Percentiles rank a stretch among this genome's conserved stretches.
Evolutionary conservation across 192 early-diverging fungal species (phyloP).

Genomic region (Backusella circina): DNA sequence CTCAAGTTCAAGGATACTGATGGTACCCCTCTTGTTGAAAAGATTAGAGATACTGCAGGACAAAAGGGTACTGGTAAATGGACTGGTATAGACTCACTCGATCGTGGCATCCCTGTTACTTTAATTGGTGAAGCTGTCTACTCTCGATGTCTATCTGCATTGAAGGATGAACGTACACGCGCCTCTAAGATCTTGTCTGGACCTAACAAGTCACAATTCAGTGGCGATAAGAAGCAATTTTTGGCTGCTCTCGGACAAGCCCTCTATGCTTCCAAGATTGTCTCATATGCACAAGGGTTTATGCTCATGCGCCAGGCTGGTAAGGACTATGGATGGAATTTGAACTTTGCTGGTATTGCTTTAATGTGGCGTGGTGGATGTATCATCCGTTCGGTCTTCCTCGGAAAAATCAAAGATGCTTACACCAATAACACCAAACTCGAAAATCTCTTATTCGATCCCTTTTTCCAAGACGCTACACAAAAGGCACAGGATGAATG

Average conservation of each 20-base stretch:
- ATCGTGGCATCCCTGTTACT: constrained; percentile 94
- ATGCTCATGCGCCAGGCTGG: constrained; percentile 97
- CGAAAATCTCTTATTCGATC: constrained; percentile 89
- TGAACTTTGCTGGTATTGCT: constrained; percentile 97
- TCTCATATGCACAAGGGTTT: constrained; percentile 98
- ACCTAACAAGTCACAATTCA: constrained; percentile 58
- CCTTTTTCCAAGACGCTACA: constrained; percentile 93
- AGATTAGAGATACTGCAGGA: constrained; percentile 94
- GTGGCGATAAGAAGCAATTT: constrained; percentile 86
- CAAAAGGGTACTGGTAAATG: constrained; percentile 99
- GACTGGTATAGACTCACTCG: constrained; percentile 94
- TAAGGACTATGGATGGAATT: constrained; percentile 86
- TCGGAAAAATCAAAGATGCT: constrained; percentile 95
- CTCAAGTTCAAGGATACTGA: constrained; percentile 90
- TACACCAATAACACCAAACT: constrained; percentile 84
- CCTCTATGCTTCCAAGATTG: constrained; percentile 97
- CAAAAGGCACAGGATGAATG: constrained; percentile 79
- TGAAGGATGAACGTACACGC: constrained; percentile 92
- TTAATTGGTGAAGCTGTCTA: constrained; percentile 98
- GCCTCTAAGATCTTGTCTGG: constrained; percentile 85
- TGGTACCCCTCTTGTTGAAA: constrained; percentile 81
- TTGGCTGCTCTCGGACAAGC: constrained; percentile 88
- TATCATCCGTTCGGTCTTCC: constrained; percentile 95
- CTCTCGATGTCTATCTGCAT: constrained; percentile 90
- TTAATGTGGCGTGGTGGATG: constrained; percentile 99